These are phyloP conservation scores for Fagopyrum homotropicum DNA, from an alignment of 148 eudicot genomes.

Conservation along the genomic window DNA sequence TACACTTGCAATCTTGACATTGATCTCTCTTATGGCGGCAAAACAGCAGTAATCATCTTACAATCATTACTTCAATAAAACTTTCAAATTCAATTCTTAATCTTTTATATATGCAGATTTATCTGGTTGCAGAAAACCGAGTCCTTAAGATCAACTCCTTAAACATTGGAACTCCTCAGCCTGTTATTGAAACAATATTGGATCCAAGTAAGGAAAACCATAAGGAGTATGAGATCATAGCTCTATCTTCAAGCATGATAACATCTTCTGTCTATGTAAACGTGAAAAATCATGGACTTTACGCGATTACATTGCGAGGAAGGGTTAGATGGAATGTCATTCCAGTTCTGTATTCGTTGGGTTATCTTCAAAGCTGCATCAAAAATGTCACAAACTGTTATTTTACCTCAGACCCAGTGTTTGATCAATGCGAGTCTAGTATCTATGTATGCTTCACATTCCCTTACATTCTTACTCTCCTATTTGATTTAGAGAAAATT, in stretches of 20 bases:
- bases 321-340: slow-evolving; percentile 51
- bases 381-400: slow-evolving; percentile 56
- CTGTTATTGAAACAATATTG: slow-evolving; percentile 52
- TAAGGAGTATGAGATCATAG: slow-evolving; percentile 53
- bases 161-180: slow-evolving; percentile 30
- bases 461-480: neutral
- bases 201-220: slow-evolving; percentile 38
- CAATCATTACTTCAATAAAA: neutral
- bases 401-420: slow-evolving; percentile 55
- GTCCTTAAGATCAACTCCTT: slow-evolving; percentile 45
- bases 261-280: slow-evolving; percentile 60
- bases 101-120: slow-evolving; percentile 43
- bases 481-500: neutral
- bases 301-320: slow-evolving; percentile 57
- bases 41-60: slow-evolving; percentile 36
- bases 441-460: slow-evolving; percentile 53
- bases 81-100: neutral
- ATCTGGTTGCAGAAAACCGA: slow-evolving; percentile 74
- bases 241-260: slow-evolving; percentile 50
- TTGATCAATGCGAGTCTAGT: slow-evolving; percentile 85
- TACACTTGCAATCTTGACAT: slow-evolving; percentile 52
- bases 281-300: slow-evolving; percentile 53
- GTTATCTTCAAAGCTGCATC: slow-evolving; percentile 76
- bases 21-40: slow-evolving; percentile 68
- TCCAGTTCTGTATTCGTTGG: slow-evolving; percentile 56